These are phyloP conservation scores for Sclerotinia sclerotiorum DNA, from an alignment of 2,329 filamentous ascomycete species.

Conservation along the genomic window DNA sequence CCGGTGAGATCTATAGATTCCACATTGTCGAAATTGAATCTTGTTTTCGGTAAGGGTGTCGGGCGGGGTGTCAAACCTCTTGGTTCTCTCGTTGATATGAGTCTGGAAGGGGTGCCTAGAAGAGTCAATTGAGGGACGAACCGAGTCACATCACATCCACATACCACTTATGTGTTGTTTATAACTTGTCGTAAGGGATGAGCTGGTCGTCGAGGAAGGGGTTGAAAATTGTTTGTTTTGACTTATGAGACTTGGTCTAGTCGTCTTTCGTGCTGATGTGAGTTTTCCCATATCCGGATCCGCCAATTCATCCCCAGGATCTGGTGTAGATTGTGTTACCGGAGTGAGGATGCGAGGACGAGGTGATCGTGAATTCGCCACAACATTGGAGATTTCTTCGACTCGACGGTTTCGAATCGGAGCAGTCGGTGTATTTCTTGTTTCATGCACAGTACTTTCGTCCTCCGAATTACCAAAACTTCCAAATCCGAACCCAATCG, in stretches of 20 bases:
- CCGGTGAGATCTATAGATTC: constrained; percentile 40
- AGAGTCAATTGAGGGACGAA: constrained; percentile 2
- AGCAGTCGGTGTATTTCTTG: constrained; percentile 20
- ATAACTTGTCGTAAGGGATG: constrained; percentile 33
- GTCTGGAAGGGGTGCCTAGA: constrained; percentile 33
- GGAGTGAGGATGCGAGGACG: constrained; percentile 29
- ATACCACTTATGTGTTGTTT: constrained; percentile 25
- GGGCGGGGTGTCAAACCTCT: constrained; percentile 28
- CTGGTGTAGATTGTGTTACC: constrained; percentile 26
- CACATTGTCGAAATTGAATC: constrained; percentile 28
- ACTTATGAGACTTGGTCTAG: constrained; percentile 35
- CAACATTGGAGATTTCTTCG: constrained; percentile 31
- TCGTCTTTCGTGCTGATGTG: constrained; percentile 33
- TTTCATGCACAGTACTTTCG: constrained; percentile 23
- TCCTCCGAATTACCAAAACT: constrained; percentile 23
- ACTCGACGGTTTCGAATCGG: constrained; percentile 26
- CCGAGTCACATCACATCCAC: constrained; percentile 22
- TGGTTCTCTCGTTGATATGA: constrained; percentile 23
- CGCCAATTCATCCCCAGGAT: constrained; percentile 20
- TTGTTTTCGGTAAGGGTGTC: constrained; percentile 36
- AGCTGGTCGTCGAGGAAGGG: constrained; percentile 36
- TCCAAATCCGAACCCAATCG: constrained; percentile 19
- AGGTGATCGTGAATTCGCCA: constrained; percentile 30
- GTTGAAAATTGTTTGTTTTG: constrained; percentile 38
- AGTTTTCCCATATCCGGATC: constrained; percentile 39